Conservation (phyloP, 805 yeast species). For the Ascoidea tarda region DNA sequence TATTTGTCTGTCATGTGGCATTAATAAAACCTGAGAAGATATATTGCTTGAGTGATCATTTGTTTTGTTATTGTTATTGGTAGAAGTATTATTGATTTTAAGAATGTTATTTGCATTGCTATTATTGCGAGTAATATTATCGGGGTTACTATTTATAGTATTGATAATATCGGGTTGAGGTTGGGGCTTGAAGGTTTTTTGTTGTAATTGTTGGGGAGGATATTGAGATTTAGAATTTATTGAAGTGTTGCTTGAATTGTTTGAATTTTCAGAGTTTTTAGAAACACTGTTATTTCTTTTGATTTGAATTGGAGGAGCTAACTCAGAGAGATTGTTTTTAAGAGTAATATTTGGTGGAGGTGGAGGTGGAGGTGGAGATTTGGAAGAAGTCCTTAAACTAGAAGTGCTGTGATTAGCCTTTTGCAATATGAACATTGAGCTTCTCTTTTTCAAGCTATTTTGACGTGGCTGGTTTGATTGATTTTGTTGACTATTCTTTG, state of each 20-base stretch:
- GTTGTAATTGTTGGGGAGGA: not conserved
- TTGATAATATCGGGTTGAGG: not conserved
- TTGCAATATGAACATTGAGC: not conserved
- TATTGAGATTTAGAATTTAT: not conserved
- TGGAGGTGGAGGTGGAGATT: not conserved
- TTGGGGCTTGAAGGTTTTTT: not conserved
- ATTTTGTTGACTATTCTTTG: not conserved
- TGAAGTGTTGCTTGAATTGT: not conserved
- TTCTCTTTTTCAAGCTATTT: not conserved
- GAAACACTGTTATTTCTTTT: not conserved
- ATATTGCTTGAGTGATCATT: conserved; percentile 1
- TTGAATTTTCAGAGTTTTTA: not conserved
- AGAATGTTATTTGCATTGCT: conserved; percentile 11
- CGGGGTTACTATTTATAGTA: not conserved
- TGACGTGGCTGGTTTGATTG: not conserved
- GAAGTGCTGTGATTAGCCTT: not conserved
- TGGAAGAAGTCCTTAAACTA: not conserved
- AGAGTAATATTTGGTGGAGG: not conserved
- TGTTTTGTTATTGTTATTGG: conserved; percentile 2
- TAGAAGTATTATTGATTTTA: not conserved
- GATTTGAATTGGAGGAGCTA: not conserved
- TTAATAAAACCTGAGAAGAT: no score
- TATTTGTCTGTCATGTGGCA: no score
- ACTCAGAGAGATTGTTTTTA: not conserved
- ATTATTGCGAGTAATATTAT: not conserved